A percentile compares a stretch with the other conserved stretches of the same genome.
phyloP scores from a whole-genome alignment of 1,284 basidiomycete genomes.

The Leccinum subrobustum region DNA sequence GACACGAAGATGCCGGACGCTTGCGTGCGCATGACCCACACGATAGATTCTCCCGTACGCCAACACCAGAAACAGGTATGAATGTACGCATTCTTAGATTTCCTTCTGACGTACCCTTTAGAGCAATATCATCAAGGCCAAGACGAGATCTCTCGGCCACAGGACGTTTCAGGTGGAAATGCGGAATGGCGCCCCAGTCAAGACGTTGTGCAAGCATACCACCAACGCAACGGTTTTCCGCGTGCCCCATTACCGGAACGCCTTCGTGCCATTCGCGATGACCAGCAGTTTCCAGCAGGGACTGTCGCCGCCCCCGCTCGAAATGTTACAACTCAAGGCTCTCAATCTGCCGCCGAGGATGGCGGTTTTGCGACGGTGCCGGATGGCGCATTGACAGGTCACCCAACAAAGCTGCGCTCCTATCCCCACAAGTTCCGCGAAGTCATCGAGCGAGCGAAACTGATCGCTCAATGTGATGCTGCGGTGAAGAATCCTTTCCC shows the following conservation, averaged over 20 bases:
- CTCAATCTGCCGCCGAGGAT: neutral
- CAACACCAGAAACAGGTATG: neutral
- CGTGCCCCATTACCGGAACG: neutral
- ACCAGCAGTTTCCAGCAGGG: neutral
- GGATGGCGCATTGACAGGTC: neutral
- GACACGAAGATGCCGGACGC: neutral
- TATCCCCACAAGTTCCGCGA: neutral
- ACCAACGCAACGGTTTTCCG: neutral
- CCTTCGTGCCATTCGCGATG: neutral
- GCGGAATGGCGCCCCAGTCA: neutral
- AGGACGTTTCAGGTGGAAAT: neutral
- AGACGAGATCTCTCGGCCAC: too few relatives aligned
- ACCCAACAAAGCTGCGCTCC: neutral
- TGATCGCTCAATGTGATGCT: neutral
- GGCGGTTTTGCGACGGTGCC: neutral
- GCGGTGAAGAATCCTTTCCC: neutral
- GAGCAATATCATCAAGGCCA: neutral
- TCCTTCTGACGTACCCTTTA: neutral
- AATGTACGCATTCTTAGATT: neutral
- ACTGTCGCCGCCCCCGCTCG: too few relatives aligned
- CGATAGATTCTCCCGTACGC: neutral
- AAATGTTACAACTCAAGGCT: neutral
- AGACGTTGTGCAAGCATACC: neutral
- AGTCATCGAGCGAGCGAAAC: neutral
- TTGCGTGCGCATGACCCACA: neutral